Base-by-base conservation (phyloP, 768 basidiomycete genomes). In the Scleroderma citrinum region DNA sequence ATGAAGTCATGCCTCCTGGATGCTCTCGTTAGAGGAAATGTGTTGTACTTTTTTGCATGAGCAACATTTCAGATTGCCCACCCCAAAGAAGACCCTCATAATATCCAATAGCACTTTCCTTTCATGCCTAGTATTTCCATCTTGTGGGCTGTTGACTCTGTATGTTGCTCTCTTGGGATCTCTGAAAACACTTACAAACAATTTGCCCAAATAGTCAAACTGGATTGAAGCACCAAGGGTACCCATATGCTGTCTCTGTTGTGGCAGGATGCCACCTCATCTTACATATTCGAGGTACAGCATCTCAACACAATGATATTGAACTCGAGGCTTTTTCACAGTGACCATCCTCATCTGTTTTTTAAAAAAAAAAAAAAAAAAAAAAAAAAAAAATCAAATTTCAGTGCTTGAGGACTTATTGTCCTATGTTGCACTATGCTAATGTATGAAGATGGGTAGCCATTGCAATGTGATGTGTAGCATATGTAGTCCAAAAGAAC, bases 261-360 rank as follows among this genome's bases (percentile, higher is more conserved):
- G 32, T 48, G 13, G 39, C 39, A 6, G 47, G 47, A 21, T 48
- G 47, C 40, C 47, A 37, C 12, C 26, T 48, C 16, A 41, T 48
- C 29, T 32, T 48, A n/a, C 47, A 41, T 26, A 38, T 48, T 19
- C 45, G 45, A 35, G 16, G 20, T 23, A 34, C 45, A 37, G 32
- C 39, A 40, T 87, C 87, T 2, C 81, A 85, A 7, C 31, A 7
- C 13, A 13, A 13, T 13, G 31, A 32, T 13, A 32, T 32, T 32
- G 31, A 7, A 32, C 31, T 32, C 31, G 31, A 32, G 31, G 31
- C 7, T 7, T 32, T 32, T 13, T 32, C 31, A 32, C 7, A 13
- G 31, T 32, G 31, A 13, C 31, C 7, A 32, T 7, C 31, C 7
- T 32, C 31, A 32, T 13, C 31, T 13, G 31, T 32, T 13, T n/a